phyloP scores from a whole-genome alignment of 768 basidiomycete genomes.

The Macrolepiota fuliginosa region DNA sequence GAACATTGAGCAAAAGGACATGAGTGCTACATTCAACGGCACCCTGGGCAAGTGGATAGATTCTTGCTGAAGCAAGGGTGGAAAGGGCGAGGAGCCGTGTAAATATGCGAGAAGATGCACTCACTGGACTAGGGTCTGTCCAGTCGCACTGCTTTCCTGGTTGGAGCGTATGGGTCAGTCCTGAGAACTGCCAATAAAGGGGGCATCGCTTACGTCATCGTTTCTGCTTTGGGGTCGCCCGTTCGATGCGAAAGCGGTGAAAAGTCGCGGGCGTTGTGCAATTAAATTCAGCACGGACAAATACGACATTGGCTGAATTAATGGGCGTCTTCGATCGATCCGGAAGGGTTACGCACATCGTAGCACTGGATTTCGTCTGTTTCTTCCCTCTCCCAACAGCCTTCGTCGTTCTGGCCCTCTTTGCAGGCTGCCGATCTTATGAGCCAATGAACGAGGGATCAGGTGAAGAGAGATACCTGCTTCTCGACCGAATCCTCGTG shows the following conservation, averaged over 20 bases:
- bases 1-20: conserved; percentile 55
- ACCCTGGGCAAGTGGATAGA: conserved; percentile 13
- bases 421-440: conserved; percentile 29
- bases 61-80: conserved; percentile 11
- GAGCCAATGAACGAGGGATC: conserved; percentile 1
- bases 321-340: not conserved
- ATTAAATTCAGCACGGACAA: not conserved
- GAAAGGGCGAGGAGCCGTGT: conserved; percentile 1
- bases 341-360: not conserved
- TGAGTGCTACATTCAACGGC: conserved; percentile 41
- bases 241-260: not conserved
- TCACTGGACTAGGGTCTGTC: conserved; percentile 6
- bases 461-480: conserved; percentile 8
- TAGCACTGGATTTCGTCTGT: not conserved
- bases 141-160: conserved; percentile 11
- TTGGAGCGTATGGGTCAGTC: conserved; percentile 1
- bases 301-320: not conserved
- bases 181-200: not conserved
- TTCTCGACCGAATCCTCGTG: not conserved
- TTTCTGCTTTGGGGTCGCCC: not conserved
- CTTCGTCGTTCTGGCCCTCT: conserved; percentile 39
- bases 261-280: not conserved
- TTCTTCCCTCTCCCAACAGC: conserved; percentile 14
- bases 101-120: conserved; percentile 1
- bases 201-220: conserved; percentile 8